Evolutionary conservation across 2,329 filamentous ascomycete genomes (phyloP), one percentile per base, ranked within the genome.

Genomic region (Neofusicoccum ribis): DNA sequence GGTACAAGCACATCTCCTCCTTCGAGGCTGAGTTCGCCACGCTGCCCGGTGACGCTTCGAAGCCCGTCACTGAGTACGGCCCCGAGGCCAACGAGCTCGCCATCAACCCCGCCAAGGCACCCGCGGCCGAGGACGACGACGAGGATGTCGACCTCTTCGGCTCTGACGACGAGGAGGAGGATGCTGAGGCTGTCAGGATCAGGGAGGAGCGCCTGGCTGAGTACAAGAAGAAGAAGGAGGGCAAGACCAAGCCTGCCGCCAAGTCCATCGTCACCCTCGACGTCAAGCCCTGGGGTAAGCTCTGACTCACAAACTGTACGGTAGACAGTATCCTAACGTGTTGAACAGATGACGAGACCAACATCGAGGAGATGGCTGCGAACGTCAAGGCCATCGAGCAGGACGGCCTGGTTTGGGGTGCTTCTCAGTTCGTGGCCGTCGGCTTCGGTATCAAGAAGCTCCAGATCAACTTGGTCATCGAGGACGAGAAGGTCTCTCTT

Each of bases 371-470:
- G 74, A 85, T 99, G 67, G 92, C 97, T 85, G 85, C 81, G 37
- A 84, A 89, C 70, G 93, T 98, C 73, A 91, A 92, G 75, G 81
- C 84, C 71, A 94, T 98, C 73, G 88, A 94, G 82, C 88, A 91
- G 86, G 94, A 98, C 58, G 95, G 95, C 83, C 91, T 99, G 69
- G 89, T 96, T 70, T 99, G 95, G 95, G 94, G 94, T 88, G 88
- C 85, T 70, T 93, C 91, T 80, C 91, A 95, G 86, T 85, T 97
- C 70, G 89, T 96, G 61, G 81, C 93, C 71, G 89, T 99, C 74
- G 94, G 93, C 76, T 99, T 92, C 86, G 95, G 95, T 86, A 96
- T 99, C 86, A 95, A 91, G 87, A 98, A 98, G 88, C 89, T 99
- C 70, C 94, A 98, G 88, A 96, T 99, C 86, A 98, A 92, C 89